Evolutionary conservation across 352 stramenopile species (phyloP).

Genomic region (Globisporangium cederbergense): DNA sequence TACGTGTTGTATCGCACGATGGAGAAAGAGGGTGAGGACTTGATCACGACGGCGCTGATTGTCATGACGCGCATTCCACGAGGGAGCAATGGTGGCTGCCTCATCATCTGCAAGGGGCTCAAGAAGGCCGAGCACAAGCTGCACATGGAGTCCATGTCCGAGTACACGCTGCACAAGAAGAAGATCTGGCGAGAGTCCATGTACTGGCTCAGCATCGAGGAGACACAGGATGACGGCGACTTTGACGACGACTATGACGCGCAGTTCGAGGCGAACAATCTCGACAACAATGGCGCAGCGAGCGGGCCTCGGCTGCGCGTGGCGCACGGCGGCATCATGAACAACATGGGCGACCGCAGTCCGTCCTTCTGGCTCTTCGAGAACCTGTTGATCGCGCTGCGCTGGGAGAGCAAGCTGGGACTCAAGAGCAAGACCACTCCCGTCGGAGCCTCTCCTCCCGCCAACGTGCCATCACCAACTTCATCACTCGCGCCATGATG

Average conservation of each 20-base stretch:
- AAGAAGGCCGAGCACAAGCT: slow-evolving; percentile 47
- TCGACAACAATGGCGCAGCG: slow-evolving; percentile 17
- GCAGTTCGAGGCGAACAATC: not conserved
- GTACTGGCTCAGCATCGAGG: slow-evolving; percentile 55
- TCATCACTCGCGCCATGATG: not conserved
- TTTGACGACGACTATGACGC: not conserved
- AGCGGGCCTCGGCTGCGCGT: slow-evolving; percentile 21
- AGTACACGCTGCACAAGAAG: slow-evolving; percentile 44
- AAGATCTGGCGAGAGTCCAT: slow-evolving; percentile 56
- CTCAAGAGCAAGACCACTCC: slow-evolving; percentile 14
- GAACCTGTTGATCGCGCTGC: slow-evolving; percentile 48
- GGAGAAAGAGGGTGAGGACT: slow-evolving; percentile 56
- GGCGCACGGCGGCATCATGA: slow-evolving; percentile 56
- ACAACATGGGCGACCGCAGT: slow-evolving; percentile 54
- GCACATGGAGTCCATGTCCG: slow-evolving; percentile 39
- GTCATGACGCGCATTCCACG: slow-evolving; percentile 52
- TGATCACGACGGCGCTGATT: slow-evolving; percentile 53
- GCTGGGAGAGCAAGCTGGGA: slow-evolving; percentile 49
- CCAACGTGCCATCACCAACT: not conserved
- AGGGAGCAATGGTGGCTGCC: slow-evolving; percentile 29
- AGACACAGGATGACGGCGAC: slow-evolving; percentile 16
- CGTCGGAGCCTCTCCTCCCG: not conserved
- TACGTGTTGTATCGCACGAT: slow-evolving; percentile 55
- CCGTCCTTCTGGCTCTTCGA: slow-evolving; percentile 57
- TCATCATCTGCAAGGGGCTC: slow-evolving; percentile 54